These are phyloP conservation scores for Fonsecaea erecta DNA, from an alignment of 2,329 filamentous ascomycete genomes.

Conservation along the genomic window DNA sequence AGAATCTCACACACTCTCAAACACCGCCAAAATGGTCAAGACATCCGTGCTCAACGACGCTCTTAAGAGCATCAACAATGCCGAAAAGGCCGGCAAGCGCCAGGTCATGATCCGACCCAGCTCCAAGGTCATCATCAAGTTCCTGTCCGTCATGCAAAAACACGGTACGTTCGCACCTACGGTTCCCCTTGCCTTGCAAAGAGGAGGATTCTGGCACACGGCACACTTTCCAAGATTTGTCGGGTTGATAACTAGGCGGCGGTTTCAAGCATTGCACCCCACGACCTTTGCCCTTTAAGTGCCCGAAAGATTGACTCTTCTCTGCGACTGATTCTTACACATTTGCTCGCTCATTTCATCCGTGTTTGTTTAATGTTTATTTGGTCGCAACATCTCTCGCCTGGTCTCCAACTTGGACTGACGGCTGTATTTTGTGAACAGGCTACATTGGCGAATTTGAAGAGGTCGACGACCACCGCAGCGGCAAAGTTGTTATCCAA, in stretches of 20 bases:
- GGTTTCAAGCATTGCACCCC: slow-evolving; percentile 67
- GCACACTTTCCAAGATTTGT: slow-evolving; percentile 41
- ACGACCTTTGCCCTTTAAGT: slow-evolving; percentile 99
- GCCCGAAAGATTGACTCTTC: slow-evolving; percentile 84
- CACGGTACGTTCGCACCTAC: slow-evolving; percentile 75
- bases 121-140: slow-evolving; percentile 99
- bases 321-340: slow-evolving; percentile 89
- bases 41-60: slow-evolving; percentile 99
- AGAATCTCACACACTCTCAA: slow-evolving; percentile 54
- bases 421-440: slow-evolving; percentile 54
- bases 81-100: slow-evolving; percentile 99
- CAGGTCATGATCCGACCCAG: slow-evolving; percentile 97
- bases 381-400: slow-evolving; percentile 73
- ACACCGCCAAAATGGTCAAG: slow-evolving; percentile 84
- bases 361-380: slow-evolving; percentile 91
- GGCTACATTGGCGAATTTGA: slow-evolving; percentile 99
- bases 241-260: slow-evolving; percentile 99
- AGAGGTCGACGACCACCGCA: slow-evolving; percentile 99
- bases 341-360: slow-evolving; percentile 61
- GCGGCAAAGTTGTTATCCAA: slow-evolving; percentile 99
- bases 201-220: slow-evolving; percentile 24
- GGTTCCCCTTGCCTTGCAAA: slow-evolving; percentile 18
- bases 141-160: slow-evolving; percentile 98
- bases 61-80: slow-evolving; percentile 99
- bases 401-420: slow-evolving; percentile 48